These are phyloP conservation scores for Globisporangium ultimum DNA, from an alignment of 352 stramenopile species.

Conservation along the genomic window DNA sequence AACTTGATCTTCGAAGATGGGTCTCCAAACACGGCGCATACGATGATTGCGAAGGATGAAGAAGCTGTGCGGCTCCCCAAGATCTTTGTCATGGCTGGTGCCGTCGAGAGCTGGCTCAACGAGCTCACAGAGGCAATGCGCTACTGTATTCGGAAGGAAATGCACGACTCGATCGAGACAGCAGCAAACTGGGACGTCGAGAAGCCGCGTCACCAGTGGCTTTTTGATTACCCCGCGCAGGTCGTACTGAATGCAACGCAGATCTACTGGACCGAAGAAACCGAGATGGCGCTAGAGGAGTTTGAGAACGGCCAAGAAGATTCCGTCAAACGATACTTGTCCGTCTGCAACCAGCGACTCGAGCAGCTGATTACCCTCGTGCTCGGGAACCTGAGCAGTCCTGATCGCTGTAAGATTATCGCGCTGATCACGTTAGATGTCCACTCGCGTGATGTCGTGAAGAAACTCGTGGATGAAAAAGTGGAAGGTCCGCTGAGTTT, in stretches of 20 bases:
- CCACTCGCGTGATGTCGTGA: conserved; percentile 93
- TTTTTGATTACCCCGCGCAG: conserved; percentile 95
- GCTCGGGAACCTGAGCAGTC: conserved; percentile 80
- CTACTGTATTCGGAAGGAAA: conserved; percentile 80
- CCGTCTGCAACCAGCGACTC: conserved; percentile 78
- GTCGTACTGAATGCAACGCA: conserved; percentile 86
- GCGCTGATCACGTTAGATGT: conserved; percentile 96
- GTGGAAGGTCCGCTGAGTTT: conserved; percentile 86
- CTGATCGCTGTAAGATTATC: conserved; percentile 94
- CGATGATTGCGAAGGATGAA: conserved; percentile 83
- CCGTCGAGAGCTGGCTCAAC: conserved; percentile 86
- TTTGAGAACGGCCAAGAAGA: conserved; percentile 88
- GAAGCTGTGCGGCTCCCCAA: conserved; percentile 61
- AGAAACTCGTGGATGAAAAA: conserved; percentile 85
- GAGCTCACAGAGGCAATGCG: conserved; percentile 84
- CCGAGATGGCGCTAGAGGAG: conserved; percentile 88
- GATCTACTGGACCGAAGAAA: conserved; percentile 97
- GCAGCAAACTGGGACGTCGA: conserved; percentile 93
- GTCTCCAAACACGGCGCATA: conserved; percentile 74
- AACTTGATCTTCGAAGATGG: conserved; percentile 80
- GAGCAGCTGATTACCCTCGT: conserved; percentile 93
- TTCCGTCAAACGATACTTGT: conserved; percentile 80
- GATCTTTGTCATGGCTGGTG: conserved; percentile 82
- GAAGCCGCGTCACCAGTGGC: conserved; percentile 95
- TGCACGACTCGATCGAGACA: conserved; percentile 86